Evolutionary conservation across 2,329 filamentous ascomycete species (phyloP), one percentile per base, ranked within the genome.

Genomic region (Westerdykella ornata): DNA sequence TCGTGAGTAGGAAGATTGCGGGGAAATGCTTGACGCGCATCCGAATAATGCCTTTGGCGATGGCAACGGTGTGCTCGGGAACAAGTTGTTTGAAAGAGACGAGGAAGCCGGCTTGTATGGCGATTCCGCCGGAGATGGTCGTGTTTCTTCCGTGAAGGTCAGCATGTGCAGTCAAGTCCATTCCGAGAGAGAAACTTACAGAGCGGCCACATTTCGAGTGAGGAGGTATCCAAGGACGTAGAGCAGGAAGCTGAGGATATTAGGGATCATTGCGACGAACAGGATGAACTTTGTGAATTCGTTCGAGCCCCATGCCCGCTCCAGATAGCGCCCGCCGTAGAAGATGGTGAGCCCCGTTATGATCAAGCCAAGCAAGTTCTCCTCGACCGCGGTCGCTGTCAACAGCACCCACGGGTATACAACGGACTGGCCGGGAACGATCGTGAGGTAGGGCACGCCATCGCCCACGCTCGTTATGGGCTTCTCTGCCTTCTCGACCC

Each of bases 21-120:
- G 70, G 94, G 71, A 84, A 83, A 63, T 84, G 81, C 63, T 83
- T 82, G 41, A 98, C 88, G 53, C 90, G 85, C 65, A 97, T 81
- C 45, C 92, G 94, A 44, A 97, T 65, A 46, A 95, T 72, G 49
- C 88, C 88, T 50, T 85, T 84, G 71, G 95, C 90, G 44, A 98
- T 79, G 4, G 90, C 92, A 39, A 97, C 90, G 9, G 92, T 98
- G 67, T 98, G 92, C 47, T 95, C 89, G 16, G 92, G 92, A 28
- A 97, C 85, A 37, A 98, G 85, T 68, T 98, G 92, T 70, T 94
- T 97, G 70, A 97, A 95, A 41, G 90, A 87, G 56, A 97, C 87
- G 47, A 98, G 84, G 71, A 97, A 97, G 47, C 85, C 83, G 35
- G 92, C 88, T 67, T 96, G 90, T 43, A 96, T 74, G 13, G 89